Evolutionary conservation across 2,329 filamentous ascomycete genomes (phyloP).

Genomic region (Emmonsiellopsis sp.): DNA sequence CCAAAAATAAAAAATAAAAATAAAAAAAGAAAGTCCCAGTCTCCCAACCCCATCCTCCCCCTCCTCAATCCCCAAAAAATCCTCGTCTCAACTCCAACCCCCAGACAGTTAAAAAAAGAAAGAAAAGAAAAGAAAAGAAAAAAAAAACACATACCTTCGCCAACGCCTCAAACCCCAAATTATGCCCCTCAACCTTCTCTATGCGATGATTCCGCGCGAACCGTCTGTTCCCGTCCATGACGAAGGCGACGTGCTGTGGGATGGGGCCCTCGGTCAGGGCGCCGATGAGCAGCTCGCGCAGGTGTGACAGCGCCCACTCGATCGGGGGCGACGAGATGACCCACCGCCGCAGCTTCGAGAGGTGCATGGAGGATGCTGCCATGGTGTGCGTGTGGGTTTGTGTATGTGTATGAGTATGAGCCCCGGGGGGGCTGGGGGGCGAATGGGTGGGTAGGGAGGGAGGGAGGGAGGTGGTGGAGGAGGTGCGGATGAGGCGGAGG

Average conservation of each 20-base stretch:
- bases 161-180: slow-evolving; percentile 88
- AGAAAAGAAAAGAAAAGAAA: too few species aligned
- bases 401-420: too few species aligned
- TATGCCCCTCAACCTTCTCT: slow-evolving; percentile 93
- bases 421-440: not conserved
- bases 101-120: not conserved
- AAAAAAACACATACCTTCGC: slow-evolving; percentile 56
- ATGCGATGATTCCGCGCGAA: slow-evolving; percentile 86
- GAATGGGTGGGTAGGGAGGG: not conserved
- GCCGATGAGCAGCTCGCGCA: slow-evolving; percentile 79
- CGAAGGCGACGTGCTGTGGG: slow-evolving; percentile 93
- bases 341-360: slow-evolving; percentile 60
- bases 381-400: slow-evolving; percentile 12
- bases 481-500: too few species aligned
- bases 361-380: slow-evolving; percentile 43
- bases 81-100: not conserved
- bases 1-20: not conserved
- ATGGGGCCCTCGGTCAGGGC: slow-evolving; percentile 83
- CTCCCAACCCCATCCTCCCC: not conserved
- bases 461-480: not conserved
- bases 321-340: slow-evolving; percentile 79
- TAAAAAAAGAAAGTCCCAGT: not conserved
- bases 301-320: slow-evolving; percentile 72
- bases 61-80: not conserved
- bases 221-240: slow-evolving; percentile 96